Evolutionary conservation across 352 stramenopile genomes (phyloP), one percentile per base, ranked within the genome.

Genomic region (Phytopythium sindhum): DNA sequence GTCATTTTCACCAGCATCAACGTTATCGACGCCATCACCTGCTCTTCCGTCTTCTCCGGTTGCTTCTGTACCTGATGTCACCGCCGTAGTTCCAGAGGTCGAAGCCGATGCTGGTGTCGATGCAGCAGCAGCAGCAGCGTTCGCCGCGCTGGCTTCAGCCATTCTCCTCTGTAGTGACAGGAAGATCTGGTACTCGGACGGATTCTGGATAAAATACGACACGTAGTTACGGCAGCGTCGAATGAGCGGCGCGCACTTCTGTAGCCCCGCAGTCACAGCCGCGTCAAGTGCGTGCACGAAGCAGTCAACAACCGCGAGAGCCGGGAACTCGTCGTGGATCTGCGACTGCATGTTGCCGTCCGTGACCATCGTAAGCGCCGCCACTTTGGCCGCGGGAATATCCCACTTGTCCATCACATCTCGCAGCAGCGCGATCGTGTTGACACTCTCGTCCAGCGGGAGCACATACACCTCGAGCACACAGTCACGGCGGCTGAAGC

Each of bases 361-460:
- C 31, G 78, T 75, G 29, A 84, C 67, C 81, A 90, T 92, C 1
- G 81, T 90, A 15, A 92, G 70, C 24, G 81, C 84, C 33, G 81
- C 81, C 0, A 92, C 80, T 67, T 92, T 92, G 17, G 76, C 69
- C 8, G 80, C 65, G 11, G 79, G 74, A 55, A 92, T 90, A n/a
- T 89, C 84, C 84, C 84, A 92, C 54, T 92, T 92, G 65, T 90
- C 81, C 76, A 92, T 88, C 19, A 92, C 84, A 48, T 92, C 84
- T 24, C 81, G 79, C 52, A 92, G 76, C 60, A 92, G 53, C 24
- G 84, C 84, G 55, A 90, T 88, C 11, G 84, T 92, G 63, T 92
- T 92, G 2, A 92, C 81, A 2, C 72, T 80, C 61, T 92, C 84
- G 63, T 90, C 84, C 14, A 92, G 66, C 21, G 84, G 84, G 57